A percentile compares a stretch with the other conserved stretches of the same genome.
These are phyloP conservation scores for Lignosus rhinocerotis DNA, from an alignment of 1,284 basidiomycete species.

Conservation along the genomic window DNA sequence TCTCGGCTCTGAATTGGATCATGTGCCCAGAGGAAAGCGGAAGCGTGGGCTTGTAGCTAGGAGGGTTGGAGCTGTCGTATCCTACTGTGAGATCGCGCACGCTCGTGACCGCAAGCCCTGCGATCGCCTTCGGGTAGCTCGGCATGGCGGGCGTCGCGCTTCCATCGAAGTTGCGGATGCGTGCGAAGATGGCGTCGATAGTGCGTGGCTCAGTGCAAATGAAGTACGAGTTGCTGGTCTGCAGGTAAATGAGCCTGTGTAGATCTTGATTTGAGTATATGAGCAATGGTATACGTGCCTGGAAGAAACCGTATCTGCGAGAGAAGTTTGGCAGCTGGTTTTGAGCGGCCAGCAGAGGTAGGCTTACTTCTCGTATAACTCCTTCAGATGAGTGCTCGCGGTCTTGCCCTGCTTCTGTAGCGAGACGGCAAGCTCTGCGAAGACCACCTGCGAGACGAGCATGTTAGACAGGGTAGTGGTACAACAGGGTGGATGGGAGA, in stretches of 20 bases:
- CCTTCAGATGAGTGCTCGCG: slow-evolving; percentile 56
- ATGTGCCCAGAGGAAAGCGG: slow-evolving; percentile 81
- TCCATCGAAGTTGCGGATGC: slow-evolving; percentile 56
- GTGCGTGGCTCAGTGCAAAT: slow-evolving; percentile 63
- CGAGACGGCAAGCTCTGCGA: slow-evolving; percentile 62
- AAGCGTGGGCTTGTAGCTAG: slow-evolving; percentile 60
- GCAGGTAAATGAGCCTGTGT: background rate
- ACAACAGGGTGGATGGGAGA: background rate
- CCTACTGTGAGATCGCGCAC: slow-evolving; percentile 75
- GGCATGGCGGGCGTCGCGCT: slow-evolving; percentile 37
- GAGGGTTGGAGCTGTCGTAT: slow-evolving; percentile 72
- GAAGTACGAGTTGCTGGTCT: slow-evolving; percentile 86
- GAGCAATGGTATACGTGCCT: slow-evolving; percentile 39
- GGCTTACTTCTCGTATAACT: slow-evolving; percentile 63
- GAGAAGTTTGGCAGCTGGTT: background rate
- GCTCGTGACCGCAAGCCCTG: slow-evolving; percentile 55
- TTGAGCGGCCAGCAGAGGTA: background rate
- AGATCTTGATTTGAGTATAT: background rate
- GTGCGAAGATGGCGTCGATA: slow-evolving; percentile 67
- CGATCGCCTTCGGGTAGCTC: slow-evolving; percentile 63
- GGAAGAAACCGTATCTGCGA: slow-evolving; percentile 52
- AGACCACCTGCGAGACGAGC: slow-evolving; percentile 50
- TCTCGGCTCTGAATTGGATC: slow-evolving; percentile 73
- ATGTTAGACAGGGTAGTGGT: background rate
- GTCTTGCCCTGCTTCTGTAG: slow-evolving; percentile 54